phyloP scores from a whole-genome alignment of 805 yeast species.

The Kluyveromyces lactis region DNA sequence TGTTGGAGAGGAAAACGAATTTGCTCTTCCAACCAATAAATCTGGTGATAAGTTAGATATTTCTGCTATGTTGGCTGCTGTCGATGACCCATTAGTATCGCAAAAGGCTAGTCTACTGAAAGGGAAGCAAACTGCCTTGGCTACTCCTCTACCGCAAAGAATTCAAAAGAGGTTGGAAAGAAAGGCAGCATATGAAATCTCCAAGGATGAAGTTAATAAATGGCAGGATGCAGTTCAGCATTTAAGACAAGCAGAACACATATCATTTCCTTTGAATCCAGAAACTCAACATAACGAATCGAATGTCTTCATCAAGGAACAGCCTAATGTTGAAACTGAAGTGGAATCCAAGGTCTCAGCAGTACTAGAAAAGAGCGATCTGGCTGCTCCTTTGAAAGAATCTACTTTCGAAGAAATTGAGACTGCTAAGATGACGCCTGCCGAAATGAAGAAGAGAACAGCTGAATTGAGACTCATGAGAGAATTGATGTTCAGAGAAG shows the following conservation, averaged over 20 bases:
- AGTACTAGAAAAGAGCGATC: slow-evolving; percentile 54
- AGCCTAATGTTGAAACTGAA: slow-evolving; percentile 42
- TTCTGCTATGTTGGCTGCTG: slow-evolving; percentile 67
- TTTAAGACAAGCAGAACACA: slow-evolving; percentile 76
- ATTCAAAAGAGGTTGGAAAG: slow-evolving; percentile 82
- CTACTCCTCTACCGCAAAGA: slow-evolving; percentile 78
- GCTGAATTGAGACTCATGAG: slow-evolving; percentile 85
- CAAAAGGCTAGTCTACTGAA: slow-evolving; percentile 43
- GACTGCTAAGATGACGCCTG: slow-evolving; percentile 69
- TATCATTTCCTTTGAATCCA: slow-evolving; percentile 59
- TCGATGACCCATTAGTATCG: slow-evolving; percentile 41
- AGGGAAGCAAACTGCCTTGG: slow-evolving; percentile 40
- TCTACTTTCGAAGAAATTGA: slow-evolving; percentile 84
- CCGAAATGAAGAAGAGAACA: slow-evolving; percentile 69
- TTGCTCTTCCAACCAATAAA: slow-evolving; percentile 45
- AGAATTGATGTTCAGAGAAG: slow-evolving; percentile 94
- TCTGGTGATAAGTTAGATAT: slow-evolving; percentile 44
- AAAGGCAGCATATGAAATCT: slow-evolving; percentile 80
- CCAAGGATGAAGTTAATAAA: slow-evolving; percentile 76
- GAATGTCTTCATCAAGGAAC: slow-evolving; percentile 44
- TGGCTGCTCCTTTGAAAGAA: slow-evolving; percentile 65
- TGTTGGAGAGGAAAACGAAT: slow-evolving; percentile 59
- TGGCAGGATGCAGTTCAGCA: slow-evolving; percentile 82
- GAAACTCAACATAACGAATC: slow-evolving; percentile 38
- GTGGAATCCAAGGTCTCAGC: slow-evolving; percentile 59